Evolutionary conservation across 23 red algal species (phyloP), one percentile per base, ranked within the genome.

Genomic region (Agarophyton chilense): DNA sequence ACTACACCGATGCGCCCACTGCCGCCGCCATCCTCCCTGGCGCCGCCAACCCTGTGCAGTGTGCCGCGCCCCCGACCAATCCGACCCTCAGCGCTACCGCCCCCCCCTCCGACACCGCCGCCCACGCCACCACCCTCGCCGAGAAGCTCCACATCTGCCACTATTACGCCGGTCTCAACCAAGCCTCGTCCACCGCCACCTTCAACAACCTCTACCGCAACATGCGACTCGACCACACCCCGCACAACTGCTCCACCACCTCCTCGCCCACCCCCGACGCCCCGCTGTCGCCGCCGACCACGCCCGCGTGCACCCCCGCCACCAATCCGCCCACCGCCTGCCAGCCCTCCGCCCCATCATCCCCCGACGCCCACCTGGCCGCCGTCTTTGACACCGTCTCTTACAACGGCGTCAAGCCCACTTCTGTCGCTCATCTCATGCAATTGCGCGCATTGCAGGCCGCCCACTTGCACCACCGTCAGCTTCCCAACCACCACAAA

Each of bases 251-350:
- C 39, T 9, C 56, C 56, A 7, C 56, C n/a, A 31, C 28, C 28
- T 28, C 56, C 19, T 12, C 56, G 4, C 5, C 56, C 28, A 61
- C 56, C 56, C 65, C 65, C 36, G 35, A 42, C 39, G 17, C 65
- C 34, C 65, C 65, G 65, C 65, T 72, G 34, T 72, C 56, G 56
- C 56, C 56, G 56, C 56, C 56, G 22, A 72, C 36, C 39, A 72
- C 65, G 16, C 65, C 65, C 2, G 34, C 65, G 16, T 72, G 65
- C 65, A 72, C 65, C 65, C 65, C 65, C 65, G 65, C 65, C 65
- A 40, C 22, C 35, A 8, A 19, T 4, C 62, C 22, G 36, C 65
- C 65, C 39, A n/a, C 65, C 36, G 12, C 62, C 35, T 72, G 65
- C 34, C 65, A 44, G 36, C 65, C 65, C n/a, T 28, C n/a, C 65